Base-by-base conservation (phyloP, 2,329 filamentous ascomycete genomes). In the Paraphoma sp. region DNA sequence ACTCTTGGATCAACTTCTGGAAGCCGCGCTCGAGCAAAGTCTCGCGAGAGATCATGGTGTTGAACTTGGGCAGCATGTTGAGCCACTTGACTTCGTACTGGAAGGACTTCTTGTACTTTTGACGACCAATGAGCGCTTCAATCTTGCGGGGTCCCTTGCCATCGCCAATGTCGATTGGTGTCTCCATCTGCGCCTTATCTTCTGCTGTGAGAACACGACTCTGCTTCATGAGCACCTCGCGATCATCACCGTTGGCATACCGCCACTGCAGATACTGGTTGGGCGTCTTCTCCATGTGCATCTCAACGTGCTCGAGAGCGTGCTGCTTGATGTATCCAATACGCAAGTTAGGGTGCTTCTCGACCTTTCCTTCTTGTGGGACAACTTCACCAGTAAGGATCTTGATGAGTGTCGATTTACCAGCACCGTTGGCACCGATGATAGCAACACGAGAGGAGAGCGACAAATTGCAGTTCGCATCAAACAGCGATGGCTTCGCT, bases 301-400 rank as follows among this genome's bases (percentile, higher is more conserved):
- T 97, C 81, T 99, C 94, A 10, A 99, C 95, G 86, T 99, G 95
- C 83, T 99, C 95, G 11, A 99, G 85, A 44, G 95, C 95, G 79
- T 99, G 95, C 82, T 99, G 95, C 83, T 98, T 98, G 83, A 99
- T 98, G 83, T 99, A 99, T 52, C 95, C 95, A 70, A 99, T 97
- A 84, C 95, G 93, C 73, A 99, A 81, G 78, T 99, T 99, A 66
- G 95, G 95, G 78, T 99, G 95, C 84, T 98, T 98, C 84, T 98
- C 93, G 23, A 99, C 95, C 75, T 88, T 92, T 62, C 95, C 95
- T 17, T 80, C 79, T 60, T 90, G 90, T 14, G 92, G 95, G 64
- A 97, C 89, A 17, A 89, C 87, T 78, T 98, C 95, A 67, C 94
- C 95, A 10, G 95, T 99, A 56, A 99, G 84, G 57, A 99, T 84